Conservation (phyloP, 106 monocot genomes). For the Allium cepa region DNA sequence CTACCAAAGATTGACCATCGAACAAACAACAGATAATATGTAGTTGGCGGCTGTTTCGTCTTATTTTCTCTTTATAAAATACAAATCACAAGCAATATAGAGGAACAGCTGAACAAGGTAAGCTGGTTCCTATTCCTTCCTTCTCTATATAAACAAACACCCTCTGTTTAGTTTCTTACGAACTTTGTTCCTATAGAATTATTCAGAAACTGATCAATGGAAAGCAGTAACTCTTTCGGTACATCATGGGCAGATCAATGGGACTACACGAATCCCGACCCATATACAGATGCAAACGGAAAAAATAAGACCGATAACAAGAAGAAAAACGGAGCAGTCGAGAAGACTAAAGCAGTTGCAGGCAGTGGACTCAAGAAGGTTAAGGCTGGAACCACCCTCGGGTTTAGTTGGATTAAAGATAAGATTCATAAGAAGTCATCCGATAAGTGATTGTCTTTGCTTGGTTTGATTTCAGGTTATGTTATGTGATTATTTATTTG, state of each 20-base stretch:
- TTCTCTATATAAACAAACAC: neutral
- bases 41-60: too few relatives aligned
- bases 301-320: neutral
- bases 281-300: slow-evolving; percentile 5
- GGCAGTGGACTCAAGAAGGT: slow-evolving; percentile 49
- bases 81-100: too few relatives aligned
- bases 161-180: neutral
- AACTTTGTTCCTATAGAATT: too few relatives aligned
- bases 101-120: too few relatives aligned
- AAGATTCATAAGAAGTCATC: slow-evolving; percentile 32
- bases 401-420: slow-evolving; percentile 81
- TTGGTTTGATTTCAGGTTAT: too few relatives aligned
- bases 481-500: too few relatives aligned
- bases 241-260: slow-evolving; percentile 95
- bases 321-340: slow-evolving; percentile 8
- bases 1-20: too few relatives aligned
- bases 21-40: too few relatives aligned
- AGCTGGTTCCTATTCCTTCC: too few relatives aligned
- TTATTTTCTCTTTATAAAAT: too few relatives aligned
- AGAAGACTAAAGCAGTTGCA: slow-evolving; percentile 43
- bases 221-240: slow-evolving; percentile 39
- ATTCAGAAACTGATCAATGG: slow-evolving; percentile 18
- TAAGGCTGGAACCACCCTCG: slow-evolving; percentile 41
- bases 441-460: neutral
- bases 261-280: slow-evolving; percentile 52